A percentile compares a stretch with the other conserved stretches of the same genome.
Conservation (phyloP, 176 grass and related monocot genomes). For the Urochloa ruziziensis region DNA sequence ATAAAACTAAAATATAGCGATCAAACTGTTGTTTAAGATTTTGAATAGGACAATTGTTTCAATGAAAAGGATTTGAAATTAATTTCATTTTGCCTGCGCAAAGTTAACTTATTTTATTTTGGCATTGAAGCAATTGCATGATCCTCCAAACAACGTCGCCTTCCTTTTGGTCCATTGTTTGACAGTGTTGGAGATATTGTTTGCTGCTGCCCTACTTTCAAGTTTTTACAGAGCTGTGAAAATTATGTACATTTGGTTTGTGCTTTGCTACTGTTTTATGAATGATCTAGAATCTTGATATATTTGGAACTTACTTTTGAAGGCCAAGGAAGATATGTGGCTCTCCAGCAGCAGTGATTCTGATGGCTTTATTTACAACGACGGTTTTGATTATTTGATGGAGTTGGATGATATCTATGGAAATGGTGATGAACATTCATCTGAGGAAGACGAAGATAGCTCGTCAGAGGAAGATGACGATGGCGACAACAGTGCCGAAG, state of each 20-base stretch:
- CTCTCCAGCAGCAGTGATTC: conserved; percentile 26
- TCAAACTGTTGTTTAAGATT: background rate
- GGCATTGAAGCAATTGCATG: background rate
- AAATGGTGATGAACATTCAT: background rate
- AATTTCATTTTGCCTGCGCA: background rate
- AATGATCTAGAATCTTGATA: background rate
- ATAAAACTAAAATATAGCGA: background rate
- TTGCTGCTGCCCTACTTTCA: conserved; percentile 2
- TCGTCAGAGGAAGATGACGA: background rate
- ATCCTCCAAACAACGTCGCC: background rate
- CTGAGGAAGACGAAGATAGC: background rate
- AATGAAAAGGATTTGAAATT: background rate
- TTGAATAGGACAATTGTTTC: background rate
- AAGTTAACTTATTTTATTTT: background rate
- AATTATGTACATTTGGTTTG: background rate
- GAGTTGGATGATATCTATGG: conserved; percentile 20
- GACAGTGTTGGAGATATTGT: background rate
- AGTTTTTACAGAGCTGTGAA: conserved; percentile 1
- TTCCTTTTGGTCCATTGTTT: background rate
- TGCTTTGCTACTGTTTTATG: background rate
- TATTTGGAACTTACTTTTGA: background rate
- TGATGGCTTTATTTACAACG: background rate
- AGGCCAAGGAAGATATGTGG: conserved; percentile 9
- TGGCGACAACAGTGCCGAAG: background rate
- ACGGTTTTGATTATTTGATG: background rate